A percentile compares a stretch with the other conserved stretches of the same genome.
Conservation (phyloP, 192 early-diverging fungal genomes). For the Backusella australiensis region DNA sequence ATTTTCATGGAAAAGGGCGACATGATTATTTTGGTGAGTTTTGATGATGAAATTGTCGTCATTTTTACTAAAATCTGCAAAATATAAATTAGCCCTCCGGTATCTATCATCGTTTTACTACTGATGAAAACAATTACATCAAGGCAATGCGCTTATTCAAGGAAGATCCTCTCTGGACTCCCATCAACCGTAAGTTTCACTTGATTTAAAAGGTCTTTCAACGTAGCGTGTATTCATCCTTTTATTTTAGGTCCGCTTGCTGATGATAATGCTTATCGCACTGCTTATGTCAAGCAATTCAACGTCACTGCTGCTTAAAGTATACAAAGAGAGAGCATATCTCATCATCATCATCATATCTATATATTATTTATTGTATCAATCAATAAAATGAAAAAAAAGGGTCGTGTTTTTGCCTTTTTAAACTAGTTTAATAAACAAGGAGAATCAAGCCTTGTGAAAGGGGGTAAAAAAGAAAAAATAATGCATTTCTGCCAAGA, state of each 20-base stretch:
- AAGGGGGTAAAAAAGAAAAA: not conserved
- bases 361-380: not conserved
- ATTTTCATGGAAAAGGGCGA: constrained; percentile 73
- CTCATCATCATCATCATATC: no score
- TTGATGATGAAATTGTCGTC: no score
- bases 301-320: not conserved
- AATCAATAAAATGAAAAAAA: not conserved
- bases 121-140: constrained; percentile 84
- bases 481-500: constrained; percentile 5
- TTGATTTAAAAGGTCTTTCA: no score
- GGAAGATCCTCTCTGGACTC: constrained; percentile 82
- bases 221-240: not conserved
- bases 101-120: constrained; percentile 95
- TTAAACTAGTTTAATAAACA: no score
- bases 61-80: not conserved
- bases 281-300: constrained; percentile 45
- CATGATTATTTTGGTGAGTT: constrained; percentile 76
- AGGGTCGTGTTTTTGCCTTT: not conserved
- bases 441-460: no score
- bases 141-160: constrained; percentile 84
- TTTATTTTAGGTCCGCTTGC: constrained; percentile 41
- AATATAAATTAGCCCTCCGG: constrained; percentile 68
- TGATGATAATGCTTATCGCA: constrained; percentile 56
- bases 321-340: no score
- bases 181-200: constrained; percentile 60